A percentile compares a stretch with the other conserved stretches of the same genome.
These are phyloP conservation scores for Kluyveromyces nonfermentans DNA, from an alignment of 805 yeast genomes.

Conservation along the genomic window DNA sequence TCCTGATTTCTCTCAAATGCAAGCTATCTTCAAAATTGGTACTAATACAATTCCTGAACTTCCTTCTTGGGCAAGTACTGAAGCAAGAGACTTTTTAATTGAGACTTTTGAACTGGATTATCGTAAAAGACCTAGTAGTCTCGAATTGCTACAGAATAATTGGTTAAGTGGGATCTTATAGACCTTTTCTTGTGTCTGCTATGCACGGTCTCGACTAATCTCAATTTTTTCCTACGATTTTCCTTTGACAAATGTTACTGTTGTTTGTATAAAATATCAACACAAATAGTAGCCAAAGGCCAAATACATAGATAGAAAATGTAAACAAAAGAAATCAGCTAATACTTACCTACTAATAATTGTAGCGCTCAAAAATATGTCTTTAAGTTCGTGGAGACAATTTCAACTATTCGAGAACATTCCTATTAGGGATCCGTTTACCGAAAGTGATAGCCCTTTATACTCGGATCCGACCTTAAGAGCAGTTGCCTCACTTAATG, in stretches of 20 bases:
- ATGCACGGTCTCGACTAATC: neutral
- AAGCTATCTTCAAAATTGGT: slow-evolving; percentile 91
- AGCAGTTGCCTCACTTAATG: slow-evolving; percentile 49
- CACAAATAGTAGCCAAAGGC: neutral
- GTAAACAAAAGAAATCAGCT: neutral
- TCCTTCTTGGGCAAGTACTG: slow-evolving; percentile 63
- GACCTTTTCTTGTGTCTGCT: neutral
- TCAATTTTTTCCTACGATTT: neutral
- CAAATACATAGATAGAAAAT: neutral
- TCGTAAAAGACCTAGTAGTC: slow-evolving; percentile 63
- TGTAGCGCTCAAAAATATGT: slow-evolving; percentile 9
- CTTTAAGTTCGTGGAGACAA: slow-evolving; percentile 52
- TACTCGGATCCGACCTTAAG: slow-evolving; percentile 73
- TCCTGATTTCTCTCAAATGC: slow-evolving; percentile 93
- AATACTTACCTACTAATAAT: neutral
- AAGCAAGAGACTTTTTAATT: slow-evolving; percentile 55
- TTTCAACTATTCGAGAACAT: slow-evolving; percentile 77
- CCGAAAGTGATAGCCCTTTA: slow-evolving; percentile 49
- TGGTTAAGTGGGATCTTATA: slow-evolving; percentile 23
- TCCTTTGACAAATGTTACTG: neutral
- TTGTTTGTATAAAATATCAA: neutral
- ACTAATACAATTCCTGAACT: slow-evolving; percentile 71
- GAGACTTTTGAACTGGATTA: slow-evolving; percentile 70
- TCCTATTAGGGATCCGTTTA: slow-evolving; percentile 78
- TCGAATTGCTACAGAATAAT: slow-evolving; percentile 50